Conservation (phyloP, 305 asterid genomes). For the Plantago rigida region DNA sequence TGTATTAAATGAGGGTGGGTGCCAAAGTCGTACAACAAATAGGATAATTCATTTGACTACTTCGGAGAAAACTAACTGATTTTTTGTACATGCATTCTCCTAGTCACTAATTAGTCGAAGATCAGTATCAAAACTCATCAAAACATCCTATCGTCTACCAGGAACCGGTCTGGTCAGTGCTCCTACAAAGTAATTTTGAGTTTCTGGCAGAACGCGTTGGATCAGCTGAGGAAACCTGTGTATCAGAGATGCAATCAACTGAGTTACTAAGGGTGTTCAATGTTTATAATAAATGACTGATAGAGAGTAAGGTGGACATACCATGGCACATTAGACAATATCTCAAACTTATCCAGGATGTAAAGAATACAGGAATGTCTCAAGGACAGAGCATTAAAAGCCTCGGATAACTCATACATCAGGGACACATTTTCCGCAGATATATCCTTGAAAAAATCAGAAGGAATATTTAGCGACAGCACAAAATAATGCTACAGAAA, state of each 20-base stretch:
- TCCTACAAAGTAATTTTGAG: conserved; percentile 63
- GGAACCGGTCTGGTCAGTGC: conserved; percentile 55
- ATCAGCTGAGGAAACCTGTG: conserved; percentile 72
- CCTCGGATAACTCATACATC: conserved; percentile 92
- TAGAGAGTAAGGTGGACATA: conserved; percentile 25
- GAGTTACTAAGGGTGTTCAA: background rate
- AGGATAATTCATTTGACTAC: conserved; percentile 28
- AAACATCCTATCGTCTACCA: conserved; percentile 39
- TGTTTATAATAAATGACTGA: background rate
- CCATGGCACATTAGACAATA: conserved; percentile 58
- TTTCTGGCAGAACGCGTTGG: conserved; percentile 68
- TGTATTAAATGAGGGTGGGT: conserved; percentile 28
- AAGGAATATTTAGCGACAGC: conserved; percentile 28
- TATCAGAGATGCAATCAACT: conserved; percentile 2
- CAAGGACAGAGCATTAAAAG: conserved; percentile 68
- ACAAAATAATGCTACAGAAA: background rate
- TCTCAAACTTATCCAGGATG: conserved; percentile 72
- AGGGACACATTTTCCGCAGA: conserved; percentile 68
- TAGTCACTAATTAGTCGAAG: conserved; percentile 38
- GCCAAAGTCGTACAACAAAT: conserved; percentile 30
- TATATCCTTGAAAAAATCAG: conserved; percentile 51
- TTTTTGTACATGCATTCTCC: conserved; percentile 58
- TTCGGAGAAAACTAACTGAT: conserved; percentile 31
- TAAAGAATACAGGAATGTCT: conserved; percentile 72
- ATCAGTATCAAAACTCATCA: conserved; percentile 43